Base-by-base conservation (phyloP, 2,329 filamentous ascomycete genomes). In the Drechslera avenae region DNA sequence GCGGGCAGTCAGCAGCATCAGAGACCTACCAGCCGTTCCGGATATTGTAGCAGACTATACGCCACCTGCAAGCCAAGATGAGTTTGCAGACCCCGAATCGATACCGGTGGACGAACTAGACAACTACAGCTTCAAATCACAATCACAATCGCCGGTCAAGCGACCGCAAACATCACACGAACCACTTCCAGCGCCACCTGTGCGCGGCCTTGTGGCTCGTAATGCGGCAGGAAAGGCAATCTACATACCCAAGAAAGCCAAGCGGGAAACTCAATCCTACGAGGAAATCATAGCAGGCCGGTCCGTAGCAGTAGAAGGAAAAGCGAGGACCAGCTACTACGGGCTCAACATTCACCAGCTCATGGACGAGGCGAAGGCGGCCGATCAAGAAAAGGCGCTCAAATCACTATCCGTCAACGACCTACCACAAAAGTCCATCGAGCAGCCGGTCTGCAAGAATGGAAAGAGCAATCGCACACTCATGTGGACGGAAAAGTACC, bases 401-500 rank as follows among this genome's bases (percentile, higher is more conserved):
- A 55, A 39, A 34, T 53, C 59, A 17, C 39, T 66, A 32, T 40
- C 42, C 2, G 43, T 70, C 9, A 43, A 60, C 1, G 62, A 73
- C 6, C 50, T 62, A 10, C 66, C 69, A 13, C 57, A 60, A 62
- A 67, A 28, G 39, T 75, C 77, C 0, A 61, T 78, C 4, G 79
- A 82, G 56, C 59, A 69, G 3, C 46, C 62, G 8, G 31, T 42
- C 6, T 32, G 48, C 13, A 68, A 63, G 26, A 40, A 19, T 28
- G 60, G 56, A 6, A 76, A 73, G 54, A 62, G 57, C 13, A 66
- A 55, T 16, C 72, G 66, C 56, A 82, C 84, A 0, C 73, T 90
- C 26, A 78, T 99, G 68, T 99, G 94, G 94, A 96, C 93, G 0
- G 94, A 99, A 70, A 99, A 99, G 71, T 99, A 99, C 69, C 87